phyloP scores from a whole-genome alignment of 192 early-diverging fungal genomes.

The Entomortierella beljakovae region DNA sequence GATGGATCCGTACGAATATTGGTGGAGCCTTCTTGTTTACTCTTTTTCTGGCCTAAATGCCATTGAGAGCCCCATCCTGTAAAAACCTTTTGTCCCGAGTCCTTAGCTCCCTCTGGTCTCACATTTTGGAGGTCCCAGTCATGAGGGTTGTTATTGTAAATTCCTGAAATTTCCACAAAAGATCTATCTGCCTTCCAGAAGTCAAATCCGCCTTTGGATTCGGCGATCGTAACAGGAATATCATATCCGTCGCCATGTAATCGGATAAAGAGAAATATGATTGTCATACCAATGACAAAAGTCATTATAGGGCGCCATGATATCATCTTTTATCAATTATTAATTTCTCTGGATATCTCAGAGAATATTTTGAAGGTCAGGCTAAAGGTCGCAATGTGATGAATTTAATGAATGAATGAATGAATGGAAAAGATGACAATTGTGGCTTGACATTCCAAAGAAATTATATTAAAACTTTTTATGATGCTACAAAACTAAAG shows the following conservation, averaged over 20 bases:
- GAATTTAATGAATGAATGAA: no score
- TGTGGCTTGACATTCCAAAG: no score
- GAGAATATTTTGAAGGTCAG: no score
- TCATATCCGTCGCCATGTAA: slow-evolving; percentile 48
- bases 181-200: slow-evolving; percentile 15
- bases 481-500: slow-evolving; percentile 82
- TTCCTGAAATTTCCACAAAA: slow-evolving; percentile 27
- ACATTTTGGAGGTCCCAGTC: not conserved
- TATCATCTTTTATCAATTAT: slow-evolving; percentile 10
- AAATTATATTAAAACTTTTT: no score
- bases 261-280: slow-evolving; percentile 48
- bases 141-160: slow-evolving; percentile 15
- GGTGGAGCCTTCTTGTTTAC: not conserved
- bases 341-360: not conserved
- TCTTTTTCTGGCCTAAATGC: slow-evolving; percentile 23
- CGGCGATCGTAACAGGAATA: slow-evolving; percentile 19
- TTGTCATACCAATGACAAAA: slow-evolving; percentile 31
- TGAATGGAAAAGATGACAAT: no score
- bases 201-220: slow-evolving; percentile 7
- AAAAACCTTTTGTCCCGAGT: slow-evolving; percentile 6
- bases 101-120: not conserved
- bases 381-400: not conserved
- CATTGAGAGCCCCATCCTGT: slow-evolving; percentile 25
- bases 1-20: not conserved
- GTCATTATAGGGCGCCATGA: slow-evolving; percentile 48